Evolutionary conservation across 495 filamentous ascomycete species (phyloP).

Genomic region (Penicillium daleae): DNA sequence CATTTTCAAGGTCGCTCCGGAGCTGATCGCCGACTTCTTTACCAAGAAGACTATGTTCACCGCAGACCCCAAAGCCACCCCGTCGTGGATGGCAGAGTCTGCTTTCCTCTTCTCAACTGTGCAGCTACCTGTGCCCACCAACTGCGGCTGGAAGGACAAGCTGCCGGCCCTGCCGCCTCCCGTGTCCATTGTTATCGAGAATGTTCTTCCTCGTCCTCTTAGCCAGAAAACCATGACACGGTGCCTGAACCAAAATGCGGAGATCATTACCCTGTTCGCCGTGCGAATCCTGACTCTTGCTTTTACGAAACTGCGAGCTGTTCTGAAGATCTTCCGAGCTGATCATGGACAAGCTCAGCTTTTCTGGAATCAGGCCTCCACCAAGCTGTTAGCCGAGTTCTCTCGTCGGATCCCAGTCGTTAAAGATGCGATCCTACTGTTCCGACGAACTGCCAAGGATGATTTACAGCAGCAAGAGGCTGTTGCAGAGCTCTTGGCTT

Average conservation of each 20-base stretch:
- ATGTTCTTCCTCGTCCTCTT: conserved; percentile 81
- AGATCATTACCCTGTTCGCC: conserved; percentile 80
- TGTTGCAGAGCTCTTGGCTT: conserved; percentile 68
- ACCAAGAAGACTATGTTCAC: conserved; percentile 75
- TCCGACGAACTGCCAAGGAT: conserved; percentile 63
- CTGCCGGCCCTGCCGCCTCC: conserved; percentile 68
- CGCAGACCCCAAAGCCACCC: conserved; percentile 86
- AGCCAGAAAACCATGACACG: conserved; percentile 73
- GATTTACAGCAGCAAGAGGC: conserved; percentile 80
- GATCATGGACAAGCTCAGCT: conserved; percentile 45
- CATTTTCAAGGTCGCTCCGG: conserved; percentile 80
- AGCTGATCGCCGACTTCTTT: conserved; percentile 86
- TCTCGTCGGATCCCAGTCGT: conserved; percentile 76
- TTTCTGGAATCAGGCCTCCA: conserved; percentile 67
- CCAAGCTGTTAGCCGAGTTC: conserved; percentile 72
- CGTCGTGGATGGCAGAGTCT: conserved; percentile 93
- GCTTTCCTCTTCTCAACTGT: conserved; percentile 81
- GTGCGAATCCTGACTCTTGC: conserved; percentile 75
- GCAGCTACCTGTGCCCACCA: conserved; percentile 69
- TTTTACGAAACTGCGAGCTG: conserved; percentile 72
- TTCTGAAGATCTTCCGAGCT: conserved; percentile 47
- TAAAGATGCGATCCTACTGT: conserved; percentile 73
- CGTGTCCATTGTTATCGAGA: conserved; percentile 75
- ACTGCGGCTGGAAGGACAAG: conserved; percentile 65
- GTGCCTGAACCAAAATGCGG: conserved; percentile 74